A percentile compares a stretch with the other conserved stretches of the same genome.
Evolutionary conservation across 306 rosid genomes (phyloP).

Genomic region (Prinsepia uniflora): DNA sequence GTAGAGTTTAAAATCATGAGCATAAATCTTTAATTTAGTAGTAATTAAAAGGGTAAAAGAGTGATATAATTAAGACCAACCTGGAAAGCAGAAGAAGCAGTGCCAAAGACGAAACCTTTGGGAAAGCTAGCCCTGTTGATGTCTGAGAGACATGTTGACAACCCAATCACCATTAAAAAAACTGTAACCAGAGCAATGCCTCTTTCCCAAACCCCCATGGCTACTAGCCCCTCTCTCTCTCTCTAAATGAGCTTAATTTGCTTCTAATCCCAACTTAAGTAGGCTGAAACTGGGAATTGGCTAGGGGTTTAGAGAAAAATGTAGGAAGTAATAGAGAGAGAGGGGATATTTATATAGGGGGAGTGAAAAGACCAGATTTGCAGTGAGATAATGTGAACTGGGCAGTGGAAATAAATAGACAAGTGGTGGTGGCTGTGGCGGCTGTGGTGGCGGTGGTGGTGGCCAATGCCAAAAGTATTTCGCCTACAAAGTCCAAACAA

Average conservation of each 20-base stretch:
- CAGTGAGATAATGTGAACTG: background rate
- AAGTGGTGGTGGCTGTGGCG: too few species aligned
- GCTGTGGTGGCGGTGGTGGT: background rate
- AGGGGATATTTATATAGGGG: background rate
- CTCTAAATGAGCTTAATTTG: background rate
- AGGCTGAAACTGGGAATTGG: background rate
- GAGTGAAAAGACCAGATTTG: background rate
- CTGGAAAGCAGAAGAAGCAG: constrained; percentile 89
- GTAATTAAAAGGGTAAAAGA: background rate
- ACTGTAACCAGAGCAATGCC: constrained; percentile 17
- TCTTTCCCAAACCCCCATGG: constrained; percentile 34
- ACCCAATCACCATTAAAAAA: constrained; percentile 25
- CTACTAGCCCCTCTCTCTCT: background rate
- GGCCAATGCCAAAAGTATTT: background rate
- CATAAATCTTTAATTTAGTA: background rate
- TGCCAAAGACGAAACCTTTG: constrained; percentile 72
- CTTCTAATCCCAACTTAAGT: background rate
- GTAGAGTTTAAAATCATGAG: background rate
- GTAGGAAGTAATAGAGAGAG: background rate
- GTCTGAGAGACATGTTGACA: constrained; percentile 30
- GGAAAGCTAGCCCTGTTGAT: constrained; percentile 62
- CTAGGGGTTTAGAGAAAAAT: background rate
- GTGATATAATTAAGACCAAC: constrained; percentile 27
- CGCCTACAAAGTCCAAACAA: background rate
- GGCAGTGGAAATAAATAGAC: background rate